Evolutionary conservation across 139 green algal species (phyloP).

Genomic region (Yamagishiella unicocca): DNA sequence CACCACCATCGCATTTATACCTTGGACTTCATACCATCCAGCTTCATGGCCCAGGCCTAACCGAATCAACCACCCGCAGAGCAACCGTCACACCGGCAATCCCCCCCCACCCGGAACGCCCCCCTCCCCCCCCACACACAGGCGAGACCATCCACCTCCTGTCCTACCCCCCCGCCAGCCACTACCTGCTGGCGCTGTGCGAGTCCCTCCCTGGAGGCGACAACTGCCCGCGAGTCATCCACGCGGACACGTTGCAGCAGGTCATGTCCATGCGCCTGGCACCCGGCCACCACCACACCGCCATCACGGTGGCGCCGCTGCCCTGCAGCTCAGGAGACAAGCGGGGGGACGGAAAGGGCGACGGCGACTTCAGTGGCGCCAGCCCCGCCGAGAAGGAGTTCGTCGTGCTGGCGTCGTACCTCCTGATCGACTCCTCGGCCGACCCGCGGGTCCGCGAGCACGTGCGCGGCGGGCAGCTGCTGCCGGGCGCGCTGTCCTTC

Average conservation of each 20-base stretch:
- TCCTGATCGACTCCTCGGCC: background rate
- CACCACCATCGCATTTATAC: too few species aligned
- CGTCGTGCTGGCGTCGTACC: slow-evolving; percentile 47
- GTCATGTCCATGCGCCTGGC: slow-evolving; percentile 30
- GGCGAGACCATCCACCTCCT: slow-evolving; percentile 52
- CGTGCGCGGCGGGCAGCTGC: background rate
- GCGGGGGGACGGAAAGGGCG: background rate
- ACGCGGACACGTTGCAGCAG: slow-evolving; percentile 48
- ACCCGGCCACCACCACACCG: slow-evolving; percentile 28
- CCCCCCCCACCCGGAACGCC: background rate
- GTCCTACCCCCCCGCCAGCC: slow-evolving; percentile 40
- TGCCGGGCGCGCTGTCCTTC: slow-evolving; percentile 46
- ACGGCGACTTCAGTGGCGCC: background rate
- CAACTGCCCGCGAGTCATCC: slow-evolving; percentile 46
- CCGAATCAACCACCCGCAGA: background rate
- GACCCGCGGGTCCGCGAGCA: background rate
- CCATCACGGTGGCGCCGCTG: slow-evolving; percentile 10
- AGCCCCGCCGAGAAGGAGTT: slow-evolving; percentile 32
- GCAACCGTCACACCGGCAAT: background rate
- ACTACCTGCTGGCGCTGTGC: slow-evolving; percentile 43
- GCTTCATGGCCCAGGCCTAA: background rate
- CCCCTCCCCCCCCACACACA: background rate
- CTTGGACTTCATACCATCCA: background rate
- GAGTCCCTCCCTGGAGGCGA: slow-evolving; percentile 19
- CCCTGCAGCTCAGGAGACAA: slow-evolving; percentile 12